Base-by-base conservation (phyloP, 129 eudicot species). In the Deinandra increscens region DNA sequence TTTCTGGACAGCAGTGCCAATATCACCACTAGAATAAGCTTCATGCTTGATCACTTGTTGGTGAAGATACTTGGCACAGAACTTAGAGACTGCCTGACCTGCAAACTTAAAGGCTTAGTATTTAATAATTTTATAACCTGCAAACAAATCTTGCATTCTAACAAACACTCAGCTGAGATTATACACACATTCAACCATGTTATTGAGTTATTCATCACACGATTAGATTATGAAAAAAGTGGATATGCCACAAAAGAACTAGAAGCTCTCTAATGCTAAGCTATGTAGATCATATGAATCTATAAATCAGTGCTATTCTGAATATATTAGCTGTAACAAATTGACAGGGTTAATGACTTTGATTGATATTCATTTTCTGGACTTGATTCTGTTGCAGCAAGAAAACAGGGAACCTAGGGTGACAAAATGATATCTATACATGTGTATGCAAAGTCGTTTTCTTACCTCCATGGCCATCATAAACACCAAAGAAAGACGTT, bases 401-500 rank as follows among this genome's bases (percentile, higher is more conserved):
- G 1, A 26, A 26, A 15, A 48, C 22, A n/a, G 8, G 15, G 15
- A 48, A 48, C 23, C 55, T 15, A 48, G 55, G 23, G 55, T 48
- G 55, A 51, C 59, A 17, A 51, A 51, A 51, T n/a, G n/a, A 11
- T 51, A 51, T 8, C 26, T 41, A 37, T n/a, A 55, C 38, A 29
- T 18, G 34, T 51, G 20, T 56, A 8, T 26, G 17, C 4, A 61
- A 14, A 70, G 29, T 64, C 58, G 43, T 59, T 74, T 15, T 37
- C 69, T 70, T 88, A 88, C 96, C 96, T 72, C 97, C 97, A 81
- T 88, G 97, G 81, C 97, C 97, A 82, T 91, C 97, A 75, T 88
- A 91, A 65, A 91, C 96, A 68, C 88, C 96, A 73, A 88, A 91
- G 80, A 88, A 91, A 61, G 97, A 86, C 7, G 97, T 91, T 13